Base-by-base conservation (phyloP, 768 basidiomycete species). In the Asterophora parasitica region DNA sequence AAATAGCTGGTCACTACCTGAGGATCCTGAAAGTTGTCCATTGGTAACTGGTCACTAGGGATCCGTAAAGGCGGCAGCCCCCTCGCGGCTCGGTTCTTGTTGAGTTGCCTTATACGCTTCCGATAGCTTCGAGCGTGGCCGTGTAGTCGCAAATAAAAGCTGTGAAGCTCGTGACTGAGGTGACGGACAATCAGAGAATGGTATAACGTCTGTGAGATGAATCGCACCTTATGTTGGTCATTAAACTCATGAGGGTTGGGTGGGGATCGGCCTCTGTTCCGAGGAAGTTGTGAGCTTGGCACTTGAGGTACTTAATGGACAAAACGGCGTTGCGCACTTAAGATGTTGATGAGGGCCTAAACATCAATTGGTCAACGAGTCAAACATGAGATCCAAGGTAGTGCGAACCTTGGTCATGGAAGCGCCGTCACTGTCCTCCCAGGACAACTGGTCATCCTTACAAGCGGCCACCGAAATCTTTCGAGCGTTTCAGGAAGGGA, bases 1-100 rank as follows among this genome's bases (percentile, higher is more conserved):
- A 5, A 11, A 19, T 4, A 16, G 16, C 13, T 8, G 41, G 34
- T 9, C 23, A 23, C 3, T 48, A 65, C 63, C 54, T 71, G 65
- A 0, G 67, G 67, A 50, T 72, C 64, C 49, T 71, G 69, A 49
- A 70, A 72, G 43, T 70, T 69, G 45, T 69, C 57, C 65, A 67
- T 65, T 49, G 50, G 54, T 9, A n/a, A 23, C 26, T 13, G 17
- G 6, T 62, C 57, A 11, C 31, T 26, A 3, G 39, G 44, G 2
- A 55, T 17, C 5, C 23, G 31, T 28, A 36, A 38, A 15, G 44
- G 51, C 9, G 28, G 49, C 2, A 19, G 41, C 11, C 64, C 62
- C 8, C 45, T 44, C 17, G 37, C 55, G 7, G 47, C 46, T 17
- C 53, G 54, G 45, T 39, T 47, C 17, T 44, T 47, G n/a, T 64